phyloP scores from a whole-genome alignment of 352 stramenopile species.

The Phytophthora sp. region DNA sequence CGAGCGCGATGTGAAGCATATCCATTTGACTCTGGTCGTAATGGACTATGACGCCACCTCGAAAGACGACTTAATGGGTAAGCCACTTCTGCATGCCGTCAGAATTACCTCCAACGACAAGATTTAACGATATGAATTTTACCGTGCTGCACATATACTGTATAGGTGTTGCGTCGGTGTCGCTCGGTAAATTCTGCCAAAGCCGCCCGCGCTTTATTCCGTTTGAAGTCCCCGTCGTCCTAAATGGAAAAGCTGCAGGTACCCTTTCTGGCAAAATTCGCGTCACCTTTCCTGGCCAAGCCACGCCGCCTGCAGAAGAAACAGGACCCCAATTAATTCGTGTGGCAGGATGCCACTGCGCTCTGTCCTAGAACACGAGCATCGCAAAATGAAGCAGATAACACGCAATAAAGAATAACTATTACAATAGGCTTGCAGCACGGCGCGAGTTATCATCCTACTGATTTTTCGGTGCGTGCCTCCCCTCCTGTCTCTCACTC shows the following conservation, averaged over 20 bases:
- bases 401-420: constrained; percentile 23
- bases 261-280: constrained; percentile 59
- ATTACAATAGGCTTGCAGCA: constrained; percentile 13
- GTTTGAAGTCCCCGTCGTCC: constrained; percentile 57
- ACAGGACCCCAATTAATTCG: constrained; percentile 33
- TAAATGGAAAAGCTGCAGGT: constrained; percentile 64
- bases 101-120: background rate
- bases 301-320: constrained; percentile 21
- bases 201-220: constrained; percentile 51
- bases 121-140: constrained; percentile 9
- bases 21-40: constrained; percentile 77
- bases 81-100: background rate
- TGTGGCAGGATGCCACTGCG: constrained; percentile 63
- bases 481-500: constrained; percentile 23
- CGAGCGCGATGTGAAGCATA: constrained; percentile 56
- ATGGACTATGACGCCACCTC: constrained; percentile 88
- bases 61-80: constrained; percentile 74
- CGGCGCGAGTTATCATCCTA: constrained; percentile 9
- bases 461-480: constrained; percentile 1
- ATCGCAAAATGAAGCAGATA: constrained; percentile 8
- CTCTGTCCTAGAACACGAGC: constrained; percentile 41
- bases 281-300: constrained; percentile 64
- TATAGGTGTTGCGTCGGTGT: constrained; percentile 61
- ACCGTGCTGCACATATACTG: background rate
- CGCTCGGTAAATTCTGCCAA: constrained; percentile 61